Base-by-base conservation (phyloP, 176 grass and related monocot genomes). In the Raddia distichophylla region DNA sequence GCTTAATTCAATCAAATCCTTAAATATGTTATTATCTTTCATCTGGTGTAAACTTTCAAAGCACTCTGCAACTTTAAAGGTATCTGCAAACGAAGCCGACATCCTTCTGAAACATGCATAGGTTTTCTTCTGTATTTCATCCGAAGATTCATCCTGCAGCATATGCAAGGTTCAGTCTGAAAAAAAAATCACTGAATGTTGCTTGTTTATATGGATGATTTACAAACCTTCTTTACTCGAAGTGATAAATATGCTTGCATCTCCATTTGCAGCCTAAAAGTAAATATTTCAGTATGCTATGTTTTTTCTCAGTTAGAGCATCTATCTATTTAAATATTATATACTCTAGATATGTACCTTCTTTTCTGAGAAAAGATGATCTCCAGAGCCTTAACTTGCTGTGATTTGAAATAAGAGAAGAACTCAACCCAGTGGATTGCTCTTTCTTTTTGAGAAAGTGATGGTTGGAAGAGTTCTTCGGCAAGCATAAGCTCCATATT, bases 1-100 rank as follows among this genome's bases (percentile, higher is more conserved):
- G 15, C 78, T 78, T 85, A 95, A 82, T 83, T 89, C 86, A 77
- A 35, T 40, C 82, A 98, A 84, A 86, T 84, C 79, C 81, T 94
- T 98, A 78, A 94, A 98, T 91, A 98, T 91, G 61, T 94, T 91
- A 53, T 91, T 98, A 79, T 98, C 95, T 78, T 93, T 98, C 88
- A 91, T 91, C 75, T 86, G 88, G 64, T 94, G 92, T 78, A 98
- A 95, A 85, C 34, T 90, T 87, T 86, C 75, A 73, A 98, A 98
- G 83, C 75, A 94, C 45, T 91, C 95, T 68, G 83, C 78, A 76
- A 90, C 90, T 84, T 88, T 95, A 83, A 86, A 86, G 55, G 87
- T 57, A 76, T 95, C 92, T 46, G 66, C 37, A 56, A 98, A 98
- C n/a, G 65, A 76, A 65, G 74, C 61, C 33, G 90, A 85, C 92